Conservation (phyloP, 305 asterid genomes). For the Ruellia speciosa region DNA sequence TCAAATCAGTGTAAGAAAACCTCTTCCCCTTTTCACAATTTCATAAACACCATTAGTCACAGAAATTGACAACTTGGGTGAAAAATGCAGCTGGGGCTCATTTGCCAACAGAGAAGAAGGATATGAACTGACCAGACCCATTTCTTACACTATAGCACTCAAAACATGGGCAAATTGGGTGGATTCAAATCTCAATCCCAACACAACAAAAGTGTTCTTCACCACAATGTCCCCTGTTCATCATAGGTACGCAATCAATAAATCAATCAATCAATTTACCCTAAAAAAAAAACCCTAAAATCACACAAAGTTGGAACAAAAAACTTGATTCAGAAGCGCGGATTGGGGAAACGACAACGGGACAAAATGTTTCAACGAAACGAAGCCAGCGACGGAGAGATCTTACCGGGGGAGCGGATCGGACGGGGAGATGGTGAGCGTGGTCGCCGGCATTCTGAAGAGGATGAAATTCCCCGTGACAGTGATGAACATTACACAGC, state of each 20-base stretch:
- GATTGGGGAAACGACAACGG: slow-evolving; percentile 79
- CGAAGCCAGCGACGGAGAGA: slow-evolving; percentile 54
- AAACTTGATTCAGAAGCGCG: slow-evolving; percentile 25
- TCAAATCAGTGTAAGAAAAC: slow-evolving; percentile 52
- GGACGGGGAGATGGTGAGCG: slow-evolving; percentile 49
- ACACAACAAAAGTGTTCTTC: slow-evolving; percentile 67
- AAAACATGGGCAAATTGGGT: slow-evolving; percentile 98
- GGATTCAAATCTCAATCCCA: slow-evolving; percentile 67
- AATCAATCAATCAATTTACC: too few species aligned
- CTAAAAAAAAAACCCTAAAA: too few species aligned
- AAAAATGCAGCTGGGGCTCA: slow-evolving; percentile 67
- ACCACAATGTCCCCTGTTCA: slow-evolving; percentile 92
- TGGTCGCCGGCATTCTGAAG: slow-evolving; percentile 34
- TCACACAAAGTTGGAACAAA: too few species aligned
- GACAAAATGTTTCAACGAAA: slow-evolving; percentile 75
- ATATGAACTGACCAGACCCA: slow-evolving; percentile 51
- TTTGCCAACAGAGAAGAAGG: slow-evolving; percentile 79
- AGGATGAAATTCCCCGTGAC: slow-evolving; percentile 70
- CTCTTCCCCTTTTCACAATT: not conserved
- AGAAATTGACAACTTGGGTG: too few species aligned
- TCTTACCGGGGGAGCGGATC: slow-evolving; percentile 84
- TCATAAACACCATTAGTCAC: too few species aligned
- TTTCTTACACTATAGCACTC: slow-evolving; percentile 62
- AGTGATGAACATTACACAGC: slow-evolving; percentile 65
- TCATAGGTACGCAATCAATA: slow-evolving; percentile 31